Evolutionary conservation across 2,329 filamentous ascomycete genomes (phyloP), one percentile per base, ranked within the genome.

Genomic region (Salinomyces thailandicus): DNA sequence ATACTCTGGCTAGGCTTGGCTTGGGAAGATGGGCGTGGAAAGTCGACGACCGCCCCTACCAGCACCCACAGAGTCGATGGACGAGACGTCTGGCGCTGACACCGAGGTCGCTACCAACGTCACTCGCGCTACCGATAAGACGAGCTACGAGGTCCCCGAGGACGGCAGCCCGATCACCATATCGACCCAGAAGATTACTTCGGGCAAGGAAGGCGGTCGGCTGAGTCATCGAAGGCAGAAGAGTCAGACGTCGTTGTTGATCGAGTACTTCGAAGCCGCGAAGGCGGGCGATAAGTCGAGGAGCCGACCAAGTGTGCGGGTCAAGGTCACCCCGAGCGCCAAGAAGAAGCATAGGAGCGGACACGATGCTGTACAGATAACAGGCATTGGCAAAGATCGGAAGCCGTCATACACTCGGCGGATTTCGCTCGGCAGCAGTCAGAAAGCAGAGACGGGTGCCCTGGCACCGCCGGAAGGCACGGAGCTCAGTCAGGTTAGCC

Each of bases 91-190:
- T 49, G 58, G 55, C 42, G 51, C 59, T 38, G 60, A 54, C 37
- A 67, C 68, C 47, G 71, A 73, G 48, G 57, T 81, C 43, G 75
- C 72, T 39, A 77, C 77, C 50, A 79, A 84, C 61, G 57, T 82
- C 47, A 85, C 81, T 44, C 72, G 73, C 45, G 70, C 75, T 42
- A 79, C 74, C 75, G 60, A 81, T 59, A 64, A 74, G 52, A 85
- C 82, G 3, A 78, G 79, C 36, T 87, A 83, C 62, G 85, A 81
- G 24, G 73, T 91, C 35, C 84, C 83, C 39, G 82, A 86, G 54
- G 84, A 91, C 75, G 85, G 84, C 57, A 89, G 83, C 36, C 86
- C 87, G 28, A 79, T 98, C 54, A 96, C 85, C 42, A 93, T 98
- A 59, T 79, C 81, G 57, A 94, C 89, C 30, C 75, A 55, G 70